Base-by-base conservation (phyloP, 129 eudicot species). In the Pseudognaphalium luteoalbum region DNA sequence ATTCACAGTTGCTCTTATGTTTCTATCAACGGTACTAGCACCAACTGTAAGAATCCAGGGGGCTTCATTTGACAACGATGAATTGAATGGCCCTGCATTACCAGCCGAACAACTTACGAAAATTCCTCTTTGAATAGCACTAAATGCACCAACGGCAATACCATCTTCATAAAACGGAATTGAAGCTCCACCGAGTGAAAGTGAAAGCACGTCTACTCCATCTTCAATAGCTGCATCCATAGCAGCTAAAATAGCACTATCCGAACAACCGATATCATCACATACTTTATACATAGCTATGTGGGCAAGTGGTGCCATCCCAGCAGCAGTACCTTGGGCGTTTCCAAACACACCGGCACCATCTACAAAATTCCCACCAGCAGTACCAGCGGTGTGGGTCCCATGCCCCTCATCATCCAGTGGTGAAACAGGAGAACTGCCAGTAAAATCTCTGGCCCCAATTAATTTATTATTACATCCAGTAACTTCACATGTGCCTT, bases 281-380 rank as follows among this genome's bases (percentile, higher is more conserved):
- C 86, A 83, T n/a, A 83, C 86, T 64, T 83, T 83, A 78, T 83
- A 83, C 66, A 78, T 78, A 11, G 86, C 86, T n/a, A 83, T 16
- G 3, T 78, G 82, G 19, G 86, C 86, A 33, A 78, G 82, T 11
- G 82, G 82, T 12, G 80, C 82, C 82, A 83, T 74, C 7, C 86
- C 86, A 6, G 60, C 82, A 21, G 86, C 86, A 7, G 79, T 50
- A 11, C 86, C 86, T 2, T 83, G 73, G 7, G 86, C 86, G 19
- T 58, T 69, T 62, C 83, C 86, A 68, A 60, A 78, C 5, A 83
- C 82, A 68, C 77, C 77, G 17, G 83, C 86, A 6, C 83, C 83
- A 11, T 74, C 66, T 0, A 83, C 77, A 21, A 78, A 74, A 67
- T 78, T 78, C 44, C 86, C 86, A 3, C 37, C 86, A 32, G 83